Percentiles rank a stretch among this genome's conserved stretches.
Conservation (phyloP, 192 early-diverging fungal species). For the Bifiguratus adelaidae region DNA sequence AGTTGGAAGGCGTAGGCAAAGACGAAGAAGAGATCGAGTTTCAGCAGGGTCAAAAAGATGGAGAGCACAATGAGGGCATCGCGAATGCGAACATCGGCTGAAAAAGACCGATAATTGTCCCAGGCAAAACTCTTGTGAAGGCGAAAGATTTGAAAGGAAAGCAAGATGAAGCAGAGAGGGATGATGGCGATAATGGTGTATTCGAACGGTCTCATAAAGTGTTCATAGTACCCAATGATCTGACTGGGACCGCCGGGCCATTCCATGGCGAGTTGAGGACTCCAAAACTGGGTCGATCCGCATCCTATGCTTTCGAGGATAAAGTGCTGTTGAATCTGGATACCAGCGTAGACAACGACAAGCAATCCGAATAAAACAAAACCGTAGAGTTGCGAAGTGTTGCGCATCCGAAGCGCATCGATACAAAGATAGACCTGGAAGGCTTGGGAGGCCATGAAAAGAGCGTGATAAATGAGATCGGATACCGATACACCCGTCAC, state of each 20-base stretch:
- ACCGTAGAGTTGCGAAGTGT: conserved; percentile 20
- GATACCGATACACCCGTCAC: conserved; percentile 20
- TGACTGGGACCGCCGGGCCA: background rate
- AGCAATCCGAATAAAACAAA: conserved; percentile 16
- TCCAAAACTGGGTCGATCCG: background rate
- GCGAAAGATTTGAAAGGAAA: conserved; percentile 13
- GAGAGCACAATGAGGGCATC: conserved; percentile 15
- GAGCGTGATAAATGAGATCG: conserved; percentile 24
- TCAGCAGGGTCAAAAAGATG: conserved; percentile 26
- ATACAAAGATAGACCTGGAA: conserved; percentile 21
- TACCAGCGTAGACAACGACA: conserved; percentile 24
- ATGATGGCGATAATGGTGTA: conserved; percentile 31
- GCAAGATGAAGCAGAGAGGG: conserved; percentile 12
- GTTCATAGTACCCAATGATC: conserved; percentile 9
- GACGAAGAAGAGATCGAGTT: conserved; percentile 31
- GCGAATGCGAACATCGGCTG: conserved; percentile 23
- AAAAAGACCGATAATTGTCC: conserved; percentile 31
- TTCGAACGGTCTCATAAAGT: conserved; percentile 26
- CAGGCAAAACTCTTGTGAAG: conserved; percentile 29
- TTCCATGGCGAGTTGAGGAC: background rate
- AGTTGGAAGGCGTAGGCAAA: conserved; percentile 29
- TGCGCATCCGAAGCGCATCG: conserved; percentile 19
- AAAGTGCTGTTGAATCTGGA: conserved; percentile 25
- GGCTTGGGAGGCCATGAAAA: conserved; percentile 24
- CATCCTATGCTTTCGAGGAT: conserved; percentile 23